Evolutionary conservation across 192 early-diverging fungal genomes (phyloP), one percentile per base, ranked within the genome.

Genomic region (Phycomyces blakesleeanus): DNA sequence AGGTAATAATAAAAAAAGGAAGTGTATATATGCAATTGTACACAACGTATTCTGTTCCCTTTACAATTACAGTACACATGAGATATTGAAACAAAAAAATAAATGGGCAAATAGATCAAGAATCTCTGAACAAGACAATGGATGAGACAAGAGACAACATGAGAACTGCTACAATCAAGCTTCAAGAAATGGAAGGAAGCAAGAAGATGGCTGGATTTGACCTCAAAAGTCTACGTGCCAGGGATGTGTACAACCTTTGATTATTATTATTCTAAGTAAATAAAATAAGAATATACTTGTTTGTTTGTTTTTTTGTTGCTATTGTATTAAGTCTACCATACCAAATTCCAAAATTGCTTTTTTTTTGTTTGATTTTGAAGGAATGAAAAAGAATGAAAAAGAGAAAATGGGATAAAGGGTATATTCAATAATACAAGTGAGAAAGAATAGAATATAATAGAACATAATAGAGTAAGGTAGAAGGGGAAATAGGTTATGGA

Each of bases 141-240:
- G 55, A 66, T 1, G 68, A 66, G 22, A 68, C 75, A 16, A 63
- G 81, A 22, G 61, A 81, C 37, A 58, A 40, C 0, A 77, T 84
- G 60, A 76, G 80, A 57, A 60, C 73, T 39, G 77, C 75, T 50
- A 73, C 68, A 8, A 49, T 63, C 6, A 68, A 77, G 22, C 59
- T 84, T 3, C 75, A 85, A 47, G 62, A 76, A 60, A 44, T 81
- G 24, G 83, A 84, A 41, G 75, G 84, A 40, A 74, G 74, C 44
- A 59, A 74, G 42, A 61, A 73, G 64, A 61, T 83, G 56, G 40
- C 55, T 34, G 66, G 76, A 16, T 80, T 76, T 59, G 69, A 80
- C 42, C 65, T 83, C 27, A 74, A 69, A 52, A 74, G 64, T 16
- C 59, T 83, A 53, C 63, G 65, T 12, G 64, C 69, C 37, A 38